Evolutionary conservation across 1,284 basidiomycete genomes (phyloP).

Genomic region (Dichomitus squalens): DNA sequence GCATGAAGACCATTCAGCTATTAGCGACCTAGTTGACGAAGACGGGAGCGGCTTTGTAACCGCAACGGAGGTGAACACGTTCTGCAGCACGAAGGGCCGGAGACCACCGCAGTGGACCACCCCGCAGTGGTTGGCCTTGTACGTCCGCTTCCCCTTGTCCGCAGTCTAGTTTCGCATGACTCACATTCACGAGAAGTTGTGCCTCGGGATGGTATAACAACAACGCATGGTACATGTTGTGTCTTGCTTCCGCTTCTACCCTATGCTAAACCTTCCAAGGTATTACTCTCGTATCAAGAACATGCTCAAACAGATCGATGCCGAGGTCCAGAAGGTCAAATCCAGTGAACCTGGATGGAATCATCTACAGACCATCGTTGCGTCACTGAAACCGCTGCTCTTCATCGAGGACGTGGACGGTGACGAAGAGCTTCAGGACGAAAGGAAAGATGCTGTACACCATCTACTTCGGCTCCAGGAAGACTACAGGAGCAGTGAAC

Average conservation of each 20-base stretch:
- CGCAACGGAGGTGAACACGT: slow-evolving; percentile 16
- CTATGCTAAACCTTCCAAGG: not conserved
- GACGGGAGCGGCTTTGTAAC: slow-evolving; percentile 22
- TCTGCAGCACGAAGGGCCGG: slow-evolving; percentile 8
- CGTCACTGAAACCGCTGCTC: slow-evolving; percentile 12
- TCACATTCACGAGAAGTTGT: slow-evolving; percentile 4
- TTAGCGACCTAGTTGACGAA: slow-evolving; percentile 18
- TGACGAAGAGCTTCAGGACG: slow-evolving; percentile 8
- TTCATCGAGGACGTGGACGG: slow-evolving; percentile 13
- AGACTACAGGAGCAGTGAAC: slow-evolving; percentile 3
- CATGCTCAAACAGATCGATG: slow-evolving; percentile 1
- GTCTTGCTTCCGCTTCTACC: not conserved
- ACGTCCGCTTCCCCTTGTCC: not conserved
- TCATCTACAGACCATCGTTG: not conserved
- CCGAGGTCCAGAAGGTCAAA: not conserved
- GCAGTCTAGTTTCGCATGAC: not conserved
- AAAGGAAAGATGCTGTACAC: not conserved
- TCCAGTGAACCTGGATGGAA: not conserved
- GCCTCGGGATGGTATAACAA: slow-evolving; percentile 23
- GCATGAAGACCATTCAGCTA: slow-evolving; percentile 19
- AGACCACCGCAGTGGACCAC: slow-evolving; percentile 7
- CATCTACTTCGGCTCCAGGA: slow-evolving; percentile 16
- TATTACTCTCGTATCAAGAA: slow-evolving; percentile 11
- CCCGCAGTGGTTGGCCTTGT: slow-evolving; percentile 23
- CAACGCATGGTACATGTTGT: slow-evolving; percentile 7